These are phyloP conservation scores for Phlegmacium glaucopus DNA, from an alignment of 768 basidiomycete species.

Conservation along the genomic window DNA sequence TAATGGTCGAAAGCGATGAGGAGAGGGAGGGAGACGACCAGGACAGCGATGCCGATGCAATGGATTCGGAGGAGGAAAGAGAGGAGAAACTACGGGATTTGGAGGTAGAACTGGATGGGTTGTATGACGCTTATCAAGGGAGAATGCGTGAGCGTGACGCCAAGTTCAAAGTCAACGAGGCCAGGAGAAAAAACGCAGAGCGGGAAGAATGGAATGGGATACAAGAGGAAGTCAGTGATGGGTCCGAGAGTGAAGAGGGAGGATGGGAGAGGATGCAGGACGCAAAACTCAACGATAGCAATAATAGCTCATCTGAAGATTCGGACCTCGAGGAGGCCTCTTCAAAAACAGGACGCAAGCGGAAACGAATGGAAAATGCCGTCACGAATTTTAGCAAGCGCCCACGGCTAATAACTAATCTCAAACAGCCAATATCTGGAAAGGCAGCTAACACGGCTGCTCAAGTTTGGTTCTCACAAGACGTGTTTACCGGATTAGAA, in stretches of 20 bases:
- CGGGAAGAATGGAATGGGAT: constrained; percentile 86
- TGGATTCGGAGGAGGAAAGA: constrained; percentile 69
- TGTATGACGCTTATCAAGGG: constrained; percentile 87
- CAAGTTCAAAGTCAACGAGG: constrained; percentile 83
- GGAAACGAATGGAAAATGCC: constrained; percentile 31
- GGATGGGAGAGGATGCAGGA: constrained; percentile 70
- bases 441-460: constrained; percentile 47
- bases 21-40: constrained; percentile 27
- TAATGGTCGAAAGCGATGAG: constrained; percentile 33
- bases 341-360: constrained; percentile 34
- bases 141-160: constrained; percentile 79
- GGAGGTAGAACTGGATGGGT: constrained; percentile 83
- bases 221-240: constrained; percentile 31
- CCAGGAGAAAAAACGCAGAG: constrained; percentile 66
- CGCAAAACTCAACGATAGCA: constrained; percentile 42
- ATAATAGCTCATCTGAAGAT: constrained; percentile 50
- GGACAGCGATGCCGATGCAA: constrained; percentile 31
- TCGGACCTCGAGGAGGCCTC: constrained; percentile 29
- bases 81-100: constrained; percentile 58
- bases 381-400: constrained; percentile 41
- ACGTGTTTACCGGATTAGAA: constrained; percentile 72
- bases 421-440: constrained; percentile 32
- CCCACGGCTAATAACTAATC: constrained; percentile 46
- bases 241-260: constrained; percentile 46
- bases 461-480: constrained; percentile 95